Evolutionary conservation across 495 filamentous ascomycete species (phyloP), one percentile per base, ranked within the genome.

Genomic region (Aspergillus cavernicola): DNA sequence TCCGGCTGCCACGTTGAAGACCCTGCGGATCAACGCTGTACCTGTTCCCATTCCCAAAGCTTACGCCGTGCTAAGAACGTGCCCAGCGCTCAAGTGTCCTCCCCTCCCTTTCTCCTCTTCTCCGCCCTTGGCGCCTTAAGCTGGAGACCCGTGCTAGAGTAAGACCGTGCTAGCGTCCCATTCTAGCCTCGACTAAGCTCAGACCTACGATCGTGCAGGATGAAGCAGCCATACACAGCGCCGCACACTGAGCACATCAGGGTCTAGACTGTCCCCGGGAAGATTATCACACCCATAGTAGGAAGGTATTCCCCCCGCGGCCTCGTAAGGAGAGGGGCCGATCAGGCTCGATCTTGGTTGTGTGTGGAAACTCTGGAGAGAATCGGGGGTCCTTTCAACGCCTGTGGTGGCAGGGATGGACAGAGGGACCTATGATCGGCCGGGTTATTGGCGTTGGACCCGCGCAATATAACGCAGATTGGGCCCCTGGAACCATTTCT

Each of bases 111-210:
- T 28, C 24, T 16, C 24, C 24, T 28, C 41, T 16, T 18, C 41
- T 33, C 42, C 28, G 42, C 28, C 28, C 42, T 46, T 46, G 42
- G 42, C 42, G 42, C 28, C 28, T 33, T 33, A 13, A 46, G 23
- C n/a, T 4, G n/a, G 24, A 19, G 24, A 22, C 20, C 5, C 28
- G 26, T 32, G 42, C 16, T 40, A 22, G 42, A 19, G 12, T 33
- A 32, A 38, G 35, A 38, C 35, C 3, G 13, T 41, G 38, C 22
- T 50, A 15, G 46, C n/a, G 52, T n/a, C n/a, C n/a, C n/a, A n/a
- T 53, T 62, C 43, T 32, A 46, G 48, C 53, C 48, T 40, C 26
- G 48, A 57, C 53, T 31, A 32, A 32, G 39, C 36, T 55, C 51
- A 50, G 43, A 11, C 19, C 44, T 15, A 36, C 22, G 29, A 33